Evolutionary conservation across 2,329 filamentous ascomycete species (phyloP), one percentile per base, ranked within the genome.

Genomic region (Diplodia sapinea): DNA sequence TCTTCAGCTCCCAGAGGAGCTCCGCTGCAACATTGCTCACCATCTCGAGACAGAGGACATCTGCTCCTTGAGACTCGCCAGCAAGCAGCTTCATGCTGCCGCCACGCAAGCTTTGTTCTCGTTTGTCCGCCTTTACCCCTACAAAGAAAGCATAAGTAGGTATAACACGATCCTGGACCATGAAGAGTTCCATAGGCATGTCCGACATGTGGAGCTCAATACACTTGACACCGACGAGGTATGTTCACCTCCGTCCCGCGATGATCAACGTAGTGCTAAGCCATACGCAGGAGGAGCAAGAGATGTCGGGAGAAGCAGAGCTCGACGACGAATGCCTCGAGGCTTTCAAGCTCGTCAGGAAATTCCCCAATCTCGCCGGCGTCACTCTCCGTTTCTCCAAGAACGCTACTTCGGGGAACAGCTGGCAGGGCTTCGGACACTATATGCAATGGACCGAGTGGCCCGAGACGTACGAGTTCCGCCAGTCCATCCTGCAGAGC

Each of bases 81-180:
- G 57, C 29, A 62, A 62, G 13, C 40, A 20, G 12, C 26, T 50
- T 12, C 15, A 50, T 7, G 11, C 17, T 15, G 40, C 23, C 4
- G 57, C 43, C 17, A 33, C 57, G n/a, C 40, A 23, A 11, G 29
- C 57, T 33, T 4, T 50, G 29, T 62, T 62, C 12, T 62, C 57
- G 5, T 33, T 50, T 12, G 43, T 50, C 11, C 17, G 57, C 15
- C 43, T 49, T 20, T 50, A 23, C 20, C 26, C 43, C 4, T 49
- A 40, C 13, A 17, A 36, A 26, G n/a, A 20, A 7, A 62, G 40
- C 8, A 13, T 47, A 12, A 43, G 31, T 11, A 17, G 33, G 11
- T 57, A 40, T 5, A 33, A 40, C 13, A 26, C 11, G 9, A 49
- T 62, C 33, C 23, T 62, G 4, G 43, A 26, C 4, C 40, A 62